Percentiles rank a stretch among this genome's conserved stretches.
phyloP scores from a whole-genome alignment of 116 monocot species.

The Trichopus zeylanicus region DNA sequence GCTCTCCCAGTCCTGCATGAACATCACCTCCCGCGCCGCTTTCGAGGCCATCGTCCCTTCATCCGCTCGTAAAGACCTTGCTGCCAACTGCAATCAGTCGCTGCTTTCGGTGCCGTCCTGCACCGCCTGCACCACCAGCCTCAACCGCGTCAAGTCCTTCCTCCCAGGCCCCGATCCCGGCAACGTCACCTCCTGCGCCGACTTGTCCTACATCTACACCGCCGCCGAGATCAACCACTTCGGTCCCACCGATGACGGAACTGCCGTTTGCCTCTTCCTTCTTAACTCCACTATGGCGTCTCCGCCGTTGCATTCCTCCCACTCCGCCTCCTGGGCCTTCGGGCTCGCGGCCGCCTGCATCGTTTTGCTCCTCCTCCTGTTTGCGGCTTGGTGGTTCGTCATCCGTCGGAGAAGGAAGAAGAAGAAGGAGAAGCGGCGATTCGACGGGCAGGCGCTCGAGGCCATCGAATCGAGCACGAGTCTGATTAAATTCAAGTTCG shows the following conservation, averaged over 20 bases:
- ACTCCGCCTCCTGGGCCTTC: constrained; percentile 23
- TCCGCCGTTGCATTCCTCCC: not conserved
- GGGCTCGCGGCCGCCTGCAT: constrained; percentile 25
- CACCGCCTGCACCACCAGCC: constrained; percentile 55
- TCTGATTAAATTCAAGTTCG: constrained; percentile 52
- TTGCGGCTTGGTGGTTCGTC: constrained; percentile 28
- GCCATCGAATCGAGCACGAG: constrained; percentile 52
- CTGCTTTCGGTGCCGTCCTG: constrained; percentile 33
- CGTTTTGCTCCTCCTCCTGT: constrained; percentile 9
- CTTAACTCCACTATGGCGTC: constrained; percentile 22
- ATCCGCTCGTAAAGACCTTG: constrained; percentile 24
- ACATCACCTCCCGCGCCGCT: constrained; percentile 40
- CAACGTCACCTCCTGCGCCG: constrained; percentile 59
- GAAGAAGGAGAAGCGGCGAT: constrained; percentile 14
- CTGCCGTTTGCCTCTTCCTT: constrained; percentile 53
- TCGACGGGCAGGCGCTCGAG: not conserved
- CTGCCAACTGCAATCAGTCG: constrained; percentile 32
- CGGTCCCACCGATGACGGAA: constrained; percentile 46
- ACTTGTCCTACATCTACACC: constrained; percentile 65
- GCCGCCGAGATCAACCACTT: constrained; percentile 30
- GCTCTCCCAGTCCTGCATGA: constrained; percentile 67
- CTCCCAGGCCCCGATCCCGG: constrained; percentile 36
- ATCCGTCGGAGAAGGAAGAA: not conserved
- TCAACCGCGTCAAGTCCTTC: constrained; percentile 38
- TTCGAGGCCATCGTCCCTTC: constrained; percentile 43